phyloP scores from a whole-genome alignment of 164 flowering plant genomes.

The Cinnamomum micranthum region DNA sequence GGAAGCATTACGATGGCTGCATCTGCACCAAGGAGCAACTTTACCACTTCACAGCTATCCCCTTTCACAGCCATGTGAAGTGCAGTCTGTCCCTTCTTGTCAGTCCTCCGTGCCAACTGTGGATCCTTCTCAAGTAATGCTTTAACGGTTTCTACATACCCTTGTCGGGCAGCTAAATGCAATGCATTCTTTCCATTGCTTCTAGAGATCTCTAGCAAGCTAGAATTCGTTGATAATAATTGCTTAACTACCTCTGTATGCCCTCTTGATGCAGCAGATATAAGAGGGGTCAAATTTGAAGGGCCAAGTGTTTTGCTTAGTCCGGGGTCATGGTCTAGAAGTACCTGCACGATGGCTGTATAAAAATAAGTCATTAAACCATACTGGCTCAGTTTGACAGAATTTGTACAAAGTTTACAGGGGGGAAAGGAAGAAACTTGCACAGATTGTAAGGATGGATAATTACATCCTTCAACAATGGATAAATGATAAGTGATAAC shows the following conservation, averaged over 20 bases:
- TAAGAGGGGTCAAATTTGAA: conserved; percentile 73
- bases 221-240: conserved; percentile 50
- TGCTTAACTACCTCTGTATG: conserved; percentile 64
- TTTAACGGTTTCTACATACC: conserved; percentile 70
- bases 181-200: conserved; percentile 81
- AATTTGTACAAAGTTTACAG: background rate
- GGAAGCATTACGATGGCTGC: conserved; percentile 91
- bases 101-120: conserved; percentile 73
- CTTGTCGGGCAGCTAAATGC: conserved; percentile 71
- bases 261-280: conserved; percentile 75
- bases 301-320: conserved; percentile 59
- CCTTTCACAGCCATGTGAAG: conserved; percentile 93
- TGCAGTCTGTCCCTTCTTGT: conserved; percentile 87
- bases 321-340: conserved; percentile 57
- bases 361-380: conserved; percentile 15
- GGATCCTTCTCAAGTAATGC: conserved; percentile 67
- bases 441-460: background rate
- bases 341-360: conserved; percentile 70
- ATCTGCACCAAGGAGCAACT: conserved; percentile 70
- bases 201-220: conserved; percentile 56
- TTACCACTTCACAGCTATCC: conserved; percentile 59
- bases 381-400: background rate
- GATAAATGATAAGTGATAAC: too few species aligned
- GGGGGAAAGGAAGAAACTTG: background rate
- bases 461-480: too few species aligned